Evolutionary conservation across 768 basidiomycete species (phyloP), one percentile per base, ranked within the genome.

Genomic region (Mycena albidolilacea): DNA sequence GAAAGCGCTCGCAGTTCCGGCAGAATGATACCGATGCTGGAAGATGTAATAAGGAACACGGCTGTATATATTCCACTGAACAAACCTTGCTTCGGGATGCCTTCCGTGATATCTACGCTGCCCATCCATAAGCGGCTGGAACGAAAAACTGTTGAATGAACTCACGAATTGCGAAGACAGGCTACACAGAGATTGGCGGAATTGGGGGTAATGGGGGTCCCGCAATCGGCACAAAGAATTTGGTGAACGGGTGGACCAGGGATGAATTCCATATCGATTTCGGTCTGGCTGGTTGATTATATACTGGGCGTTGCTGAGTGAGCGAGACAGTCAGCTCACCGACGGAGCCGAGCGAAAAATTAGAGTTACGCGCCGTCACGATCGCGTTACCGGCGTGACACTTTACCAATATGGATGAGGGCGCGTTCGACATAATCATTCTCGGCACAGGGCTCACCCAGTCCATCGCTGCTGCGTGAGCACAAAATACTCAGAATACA

Each of bases 91-190:
- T 97, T 98, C 8, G 97, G 97, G 64, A 99, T 99, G 15, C 96
- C 97, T 80, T 99, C 97, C 0, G 97, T 99, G 80, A 99, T 97
- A 81, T 99, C 98, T 72, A 99, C 92, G 9, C 95, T 96, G 77
- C 50, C 60, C n/a, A 48, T 64, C 55, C 59, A 50, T 65, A 50
- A 70, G 44, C 21, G 11, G 5, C 62, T 21, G 30, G n/a, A 8
- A 4, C 19, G 3, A 30, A 35, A 17, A 30, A 30, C 2, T 5
- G 17, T 50, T 19, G 23, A 30, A 38, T n/a, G 7, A 17, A 82
- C 92, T 73, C 80, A 93, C 93, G 93, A 92, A 87, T 97, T 97
- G 68, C 96, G 85, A 55, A 98, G 86, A 79, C 97, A 97, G 63
- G 89, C 90, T 7, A 97, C 95, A 77, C 97, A 97, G 46, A 97